Evolutionary conservation across 1,284 basidiomycete species (phyloP).

Genomic region (Fomitopsis betulina): DNA sequence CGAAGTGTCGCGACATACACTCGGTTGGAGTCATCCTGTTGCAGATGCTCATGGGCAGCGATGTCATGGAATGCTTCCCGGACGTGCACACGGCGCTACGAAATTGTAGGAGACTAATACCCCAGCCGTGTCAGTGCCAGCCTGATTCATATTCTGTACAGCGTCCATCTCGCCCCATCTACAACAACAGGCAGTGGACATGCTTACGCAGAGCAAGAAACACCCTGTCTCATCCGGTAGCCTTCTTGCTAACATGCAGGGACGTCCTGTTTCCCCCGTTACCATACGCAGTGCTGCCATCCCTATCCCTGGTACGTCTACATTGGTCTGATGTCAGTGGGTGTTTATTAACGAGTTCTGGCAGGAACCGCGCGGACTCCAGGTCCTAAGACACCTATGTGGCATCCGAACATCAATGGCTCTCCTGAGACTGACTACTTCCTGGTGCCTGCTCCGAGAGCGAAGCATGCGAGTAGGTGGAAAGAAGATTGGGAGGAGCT

Average conservation of each 20-base stretch:
- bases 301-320: conserved; percentile 25
- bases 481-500: conserved; percentile 85
- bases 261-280: conserved; percentile 14
- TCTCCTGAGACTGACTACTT: conserved; percentile 68
- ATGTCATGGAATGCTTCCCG: conserved; percentile 47
- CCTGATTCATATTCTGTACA: conserved; percentile 19
- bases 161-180: conserved; percentile 48
- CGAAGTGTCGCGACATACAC: conserved; percentile 69
- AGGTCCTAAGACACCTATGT: conserved; percentile 46
- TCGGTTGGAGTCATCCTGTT: conserved; percentile 67
- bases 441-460: conserved; percentile 30
- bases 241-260: conserved; percentile 35
- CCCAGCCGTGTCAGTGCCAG: not conserved
- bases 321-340: not conserved
- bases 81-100: conserved; percentile 30
- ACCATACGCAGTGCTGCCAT: conserved; percentile 29
- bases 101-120: conserved; percentile 15
- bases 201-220: conserved; percentile 57
- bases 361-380: conserved; percentile 5
- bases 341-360: not conserved
- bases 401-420: conserved; percentile 31
- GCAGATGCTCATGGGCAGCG: conserved; percentile 72
- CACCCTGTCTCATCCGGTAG: conserved; percentile 44
- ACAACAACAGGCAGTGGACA: conserved; percentile 45
- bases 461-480: conserved; percentile 66